These are phyloP conservation scores for Cephalotrichum gorgonifer DNA, from an alignment of 2,329 filamentous ascomycete species.

Conservation along the genomic window DNA sequence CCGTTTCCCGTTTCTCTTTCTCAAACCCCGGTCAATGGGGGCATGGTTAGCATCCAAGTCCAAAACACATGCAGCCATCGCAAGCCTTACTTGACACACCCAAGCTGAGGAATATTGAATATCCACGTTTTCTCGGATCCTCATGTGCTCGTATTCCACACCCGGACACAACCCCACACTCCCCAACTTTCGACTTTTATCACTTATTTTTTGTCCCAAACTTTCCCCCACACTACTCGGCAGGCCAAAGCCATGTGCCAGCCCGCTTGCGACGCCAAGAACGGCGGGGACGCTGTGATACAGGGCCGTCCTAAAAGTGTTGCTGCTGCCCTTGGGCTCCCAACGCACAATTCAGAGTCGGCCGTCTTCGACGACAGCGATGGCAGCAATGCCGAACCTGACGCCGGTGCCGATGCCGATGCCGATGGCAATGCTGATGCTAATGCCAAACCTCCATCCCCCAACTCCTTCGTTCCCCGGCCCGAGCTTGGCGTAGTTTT, in stretches of 20 bases:
- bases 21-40: not conserved
- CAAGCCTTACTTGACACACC: not conserved
- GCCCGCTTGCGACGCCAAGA: not conserved
- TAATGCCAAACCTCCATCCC: not conserved
- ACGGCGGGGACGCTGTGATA: not conserved
- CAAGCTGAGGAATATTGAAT: not conserved
- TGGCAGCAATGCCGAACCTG: not conserved
- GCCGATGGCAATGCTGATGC: not conserved
- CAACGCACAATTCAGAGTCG: not conserved
- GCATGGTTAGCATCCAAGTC: not conserved
- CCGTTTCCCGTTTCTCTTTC: not conserved
- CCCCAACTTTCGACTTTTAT: not conserved
- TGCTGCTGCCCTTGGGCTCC: not conserved
- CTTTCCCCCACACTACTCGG: not conserved
- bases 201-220: not conserved
- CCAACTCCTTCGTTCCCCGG: not conserved
- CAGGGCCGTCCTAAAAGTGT: slow-evolving; percentile 1
- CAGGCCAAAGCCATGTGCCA: slow-evolving; percentile 1
- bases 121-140: not conserved
- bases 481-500: slow-evolving; percentile 3
- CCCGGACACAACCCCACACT: not conserved
- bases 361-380: not conserved
- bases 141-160: not conserved
- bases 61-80: not conserved
- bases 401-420: not conserved